Conservation (phyloP, 2,329 filamentous ascomycete genomes). For the Scytalidium lignicola region DNA sequence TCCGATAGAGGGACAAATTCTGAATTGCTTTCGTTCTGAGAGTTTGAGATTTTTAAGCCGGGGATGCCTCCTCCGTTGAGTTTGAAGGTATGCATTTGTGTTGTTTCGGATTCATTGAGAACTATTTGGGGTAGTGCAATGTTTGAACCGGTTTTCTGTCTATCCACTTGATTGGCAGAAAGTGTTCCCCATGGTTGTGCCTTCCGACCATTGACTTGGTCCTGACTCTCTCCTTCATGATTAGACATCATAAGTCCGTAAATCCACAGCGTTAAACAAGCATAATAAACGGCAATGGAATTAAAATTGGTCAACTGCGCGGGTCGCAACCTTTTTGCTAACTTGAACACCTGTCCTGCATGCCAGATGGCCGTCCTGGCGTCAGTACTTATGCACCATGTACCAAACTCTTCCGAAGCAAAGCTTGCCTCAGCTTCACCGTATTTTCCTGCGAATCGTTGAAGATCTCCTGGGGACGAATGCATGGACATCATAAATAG, state of each 20-base stretch:
- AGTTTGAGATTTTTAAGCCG: conserved; percentile 32
- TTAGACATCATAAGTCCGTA: conserved; percentile 53
- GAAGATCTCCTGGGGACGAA: conserved; percentile 59
- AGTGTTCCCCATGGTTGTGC: not conserved
- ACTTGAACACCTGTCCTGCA: conserved; percentile 61
- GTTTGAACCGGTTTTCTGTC: conserved; percentile 4
- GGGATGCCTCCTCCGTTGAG: conserved; percentile 47
- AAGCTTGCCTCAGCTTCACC: conserved; percentile 59
- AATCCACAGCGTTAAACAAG: conserved; percentile 62
- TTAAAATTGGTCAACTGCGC: conserved; percentile 59
- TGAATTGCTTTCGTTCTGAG: conserved; percentile 16
- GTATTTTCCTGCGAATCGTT: conserved; percentile 63
- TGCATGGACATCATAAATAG: conserved; percentile 60
- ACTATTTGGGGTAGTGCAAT: conserved; percentile 34
- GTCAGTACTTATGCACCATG: conserved; percentile 51
- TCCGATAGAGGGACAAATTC: conserved; percentile 44
- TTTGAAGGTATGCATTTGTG: conserved; percentile 52
- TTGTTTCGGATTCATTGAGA: conserved; percentile 51
- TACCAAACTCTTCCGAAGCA: conserved; percentile 49
- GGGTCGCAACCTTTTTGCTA: conserved; percentile 49
- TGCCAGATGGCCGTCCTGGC: conserved; percentile 61
- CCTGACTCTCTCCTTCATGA: not conserved
- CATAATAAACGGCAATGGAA: conserved; percentile 65
- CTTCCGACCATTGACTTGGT: not conserved
- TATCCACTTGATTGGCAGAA: conserved; percentile 23